Evolutionary conservation across 805 yeast species (phyloP).

Genomic region (Lachancea kluyveri): DNA sequence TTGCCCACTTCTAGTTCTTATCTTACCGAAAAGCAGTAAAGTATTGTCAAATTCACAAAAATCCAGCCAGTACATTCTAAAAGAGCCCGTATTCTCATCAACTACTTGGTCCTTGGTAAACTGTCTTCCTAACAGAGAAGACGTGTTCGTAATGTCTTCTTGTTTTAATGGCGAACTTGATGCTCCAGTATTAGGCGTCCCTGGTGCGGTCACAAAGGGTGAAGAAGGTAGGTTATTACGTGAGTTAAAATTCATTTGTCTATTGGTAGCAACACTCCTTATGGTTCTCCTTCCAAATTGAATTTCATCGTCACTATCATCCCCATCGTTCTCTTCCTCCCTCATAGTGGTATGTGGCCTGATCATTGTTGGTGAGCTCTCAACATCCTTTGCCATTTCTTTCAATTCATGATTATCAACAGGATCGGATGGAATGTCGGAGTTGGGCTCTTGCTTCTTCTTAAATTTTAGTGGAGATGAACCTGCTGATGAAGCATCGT

Average conservation of each 20-base stretch:
- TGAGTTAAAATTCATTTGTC: constrained; percentile 23
- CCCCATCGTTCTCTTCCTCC: constrained; percentile 35
- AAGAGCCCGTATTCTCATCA: constrained; percentile 37
- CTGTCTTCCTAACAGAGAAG: constrained; percentile 12
- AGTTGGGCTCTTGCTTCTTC: neutral
- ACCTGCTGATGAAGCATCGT: neutral
- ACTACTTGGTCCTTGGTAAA: constrained; percentile 28
- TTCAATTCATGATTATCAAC: constrained; percentile 9
- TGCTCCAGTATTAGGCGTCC: constrained; percentile 18
- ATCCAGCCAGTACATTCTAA: constrained; percentile 87
- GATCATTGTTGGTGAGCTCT: constrained; percentile 18
- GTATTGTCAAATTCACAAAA: constrained; percentile 70
- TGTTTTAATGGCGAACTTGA: neutral
- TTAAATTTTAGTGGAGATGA: constrained; percentile 2
- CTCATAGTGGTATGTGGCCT: constrained; percentile 6
- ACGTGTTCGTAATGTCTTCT: constrained; percentile 2
- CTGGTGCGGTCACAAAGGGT: constrained; percentile 31
- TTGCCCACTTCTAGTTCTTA: constrained; percentile 50
- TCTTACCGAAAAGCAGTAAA: constrained; percentile 75
- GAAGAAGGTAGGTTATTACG: constrained; percentile 20
- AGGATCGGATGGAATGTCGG: too few species aligned
- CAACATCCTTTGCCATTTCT: constrained; percentile 16
- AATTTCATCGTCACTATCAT: constrained; percentile 29
- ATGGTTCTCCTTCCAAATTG: constrained; percentile 25
- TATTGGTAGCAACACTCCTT: constrained; percentile 23